Evolutionary conservation across 306 rosid genomes (phyloP).

Genomic region (Vigna unguiculata): DNA sequence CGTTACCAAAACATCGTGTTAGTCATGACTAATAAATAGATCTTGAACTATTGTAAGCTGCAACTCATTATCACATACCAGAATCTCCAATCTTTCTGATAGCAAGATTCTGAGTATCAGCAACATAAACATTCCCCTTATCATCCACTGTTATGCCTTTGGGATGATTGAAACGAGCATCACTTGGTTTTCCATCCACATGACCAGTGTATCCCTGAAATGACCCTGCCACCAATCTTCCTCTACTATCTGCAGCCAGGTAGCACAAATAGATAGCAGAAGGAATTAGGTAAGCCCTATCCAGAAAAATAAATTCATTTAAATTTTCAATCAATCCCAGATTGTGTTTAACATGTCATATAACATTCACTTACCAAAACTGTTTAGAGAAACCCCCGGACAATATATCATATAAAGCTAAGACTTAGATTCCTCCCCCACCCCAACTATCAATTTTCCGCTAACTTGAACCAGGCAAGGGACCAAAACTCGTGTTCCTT

Average conservation of each 20-base stretch:
- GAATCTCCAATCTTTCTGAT: slow-evolving; percentile 95
- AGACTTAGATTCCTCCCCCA: not conserved
- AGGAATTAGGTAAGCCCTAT: not conserved
- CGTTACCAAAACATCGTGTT: slow-evolving; percentile 15
- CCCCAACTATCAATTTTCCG: slow-evolving; percentile 1
- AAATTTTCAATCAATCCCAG: slow-evolving; percentile 2
- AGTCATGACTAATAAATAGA: slow-evolving; percentile 35
- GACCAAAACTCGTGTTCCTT: not conserved
- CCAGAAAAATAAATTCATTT: not conserved
- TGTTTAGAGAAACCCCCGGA: slow-evolving; percentile 2
- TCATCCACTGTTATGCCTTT: slow-evolving; percentile 92
- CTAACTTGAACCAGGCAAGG: slow-evolving; percentile 1
- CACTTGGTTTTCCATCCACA: slow-evolving; percentile 94
- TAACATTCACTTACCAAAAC: slow-evolving; percentile 28
- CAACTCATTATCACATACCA: slow-evolving; percentile 63
- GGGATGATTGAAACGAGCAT: slow-evolving; percentile 95
- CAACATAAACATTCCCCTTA: slow-evolving; percentile 96
- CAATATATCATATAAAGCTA: not conserved
- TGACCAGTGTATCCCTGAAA: slow-evolving; percentile 94
- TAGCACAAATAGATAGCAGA: slow-evolving; percentile 36
- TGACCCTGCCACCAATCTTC: slow-evolving; percentile 97
- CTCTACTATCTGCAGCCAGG: slow-evolving; percentile 87
- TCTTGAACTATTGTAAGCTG: slow-evolving; percentile 40
- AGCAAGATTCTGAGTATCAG: slow-evolving; percentile 90
- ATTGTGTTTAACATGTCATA: slow-evolving; percentile 4